Base-by-base conservation (phyloP, 129 eudicot genomes). In the Chrysanthemum makinoi region DNA sequence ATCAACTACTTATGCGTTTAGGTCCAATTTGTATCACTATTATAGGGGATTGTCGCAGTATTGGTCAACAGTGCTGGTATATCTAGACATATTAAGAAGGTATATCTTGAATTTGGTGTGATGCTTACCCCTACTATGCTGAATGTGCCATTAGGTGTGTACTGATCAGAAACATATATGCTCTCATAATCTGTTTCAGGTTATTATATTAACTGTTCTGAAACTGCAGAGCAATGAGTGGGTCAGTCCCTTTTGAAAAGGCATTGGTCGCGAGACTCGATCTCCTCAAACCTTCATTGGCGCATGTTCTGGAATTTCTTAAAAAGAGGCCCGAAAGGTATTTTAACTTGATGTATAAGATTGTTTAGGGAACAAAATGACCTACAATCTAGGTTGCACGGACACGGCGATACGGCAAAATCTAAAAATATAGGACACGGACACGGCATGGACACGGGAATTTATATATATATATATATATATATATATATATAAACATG, bases 201-300 rank as follows among this genome's bases (percentile, higher is more conserved):
- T 22, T 2, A 65, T 77, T 66, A 65, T 72, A 55, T 12, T 35
- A n/a, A 18, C 49, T 62, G 26, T 22, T 66, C 5, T 28, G 19
- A 65, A 26, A 62, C 54, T 46, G 56, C 67, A 87, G 98, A 85
- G 98, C 96, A 50, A 94, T 94, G 98, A 78, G 83, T 76, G 98
- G 98, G 48, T 89, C 98, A 43, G 92, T 94, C 71, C 96, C 96
- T 53, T 89, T 94, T 56, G 96, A 94, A 82, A 83, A 89, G 61
- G 98, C 98, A 9, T 75, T 94, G 80, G 90, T 92, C 62, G 93
- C 95, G 20, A 85, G 98, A 69, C 84, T 94, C 28, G 81, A 95
- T 69, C 82, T 94, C 46, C 85, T 94, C 61, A 94, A 89, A 72
- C 98, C 98, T 65, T 94, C 96, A 14, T 76, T 80, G 26, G 78